Conservation (phyloP, 768 basidiomycete genomes). For the Auricularia auricula-judae region DNA sequence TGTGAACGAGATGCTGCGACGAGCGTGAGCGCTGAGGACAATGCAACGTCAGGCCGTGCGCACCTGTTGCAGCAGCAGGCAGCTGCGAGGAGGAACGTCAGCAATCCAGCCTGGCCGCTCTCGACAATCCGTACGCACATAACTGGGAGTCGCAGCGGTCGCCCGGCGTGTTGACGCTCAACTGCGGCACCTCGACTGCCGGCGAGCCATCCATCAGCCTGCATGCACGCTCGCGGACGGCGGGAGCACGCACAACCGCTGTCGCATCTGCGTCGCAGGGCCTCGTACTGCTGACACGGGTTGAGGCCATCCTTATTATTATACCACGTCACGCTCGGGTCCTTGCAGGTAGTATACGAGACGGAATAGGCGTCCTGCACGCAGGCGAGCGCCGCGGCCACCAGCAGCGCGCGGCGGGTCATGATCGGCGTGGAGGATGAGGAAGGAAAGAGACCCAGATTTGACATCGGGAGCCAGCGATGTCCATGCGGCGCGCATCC, state of each 20-base stretch:
- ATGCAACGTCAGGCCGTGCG: background rate
- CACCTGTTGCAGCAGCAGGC: background rate
- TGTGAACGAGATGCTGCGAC: background rate
- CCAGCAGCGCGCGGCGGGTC: no score
- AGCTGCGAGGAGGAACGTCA: background rate
- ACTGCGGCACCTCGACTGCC: background rate
- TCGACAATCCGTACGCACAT: background rate
- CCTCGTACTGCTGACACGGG: background rate
- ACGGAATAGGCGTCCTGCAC: background rate
- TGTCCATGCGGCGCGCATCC: no score
- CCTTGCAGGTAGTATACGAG: slow-evolving; percentile 1
- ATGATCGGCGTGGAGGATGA: no score
- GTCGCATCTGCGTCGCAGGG: background rate
- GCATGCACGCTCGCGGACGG: background rate
- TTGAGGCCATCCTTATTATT: background rate
- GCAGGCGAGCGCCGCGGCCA: no score
- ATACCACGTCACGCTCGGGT: background rate
- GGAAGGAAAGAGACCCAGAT: no score
- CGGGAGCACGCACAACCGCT: background rate
- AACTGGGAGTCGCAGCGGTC: background rate
- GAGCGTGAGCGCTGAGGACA: background rate
- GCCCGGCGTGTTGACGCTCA: background rate
- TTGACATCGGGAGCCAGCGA: no score
- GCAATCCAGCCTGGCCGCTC: background rate
- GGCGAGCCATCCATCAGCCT: no score